Conservation (phyloP, 1,139 yeast species). For the Candida albicans region DNA sequence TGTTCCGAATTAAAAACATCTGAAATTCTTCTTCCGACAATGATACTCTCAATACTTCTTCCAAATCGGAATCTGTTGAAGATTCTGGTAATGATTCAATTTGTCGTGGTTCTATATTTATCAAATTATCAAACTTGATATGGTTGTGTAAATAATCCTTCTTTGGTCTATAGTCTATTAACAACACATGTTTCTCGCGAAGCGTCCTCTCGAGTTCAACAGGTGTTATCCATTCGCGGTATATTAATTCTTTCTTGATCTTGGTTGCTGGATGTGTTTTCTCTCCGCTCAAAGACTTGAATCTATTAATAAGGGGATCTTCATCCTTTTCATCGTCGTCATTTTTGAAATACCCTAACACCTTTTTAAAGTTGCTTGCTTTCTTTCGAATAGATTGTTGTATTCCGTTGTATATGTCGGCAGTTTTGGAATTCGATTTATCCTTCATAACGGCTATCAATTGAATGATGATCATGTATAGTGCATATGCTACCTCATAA, state of each 20-base stretch:
- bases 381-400: constrained; percentile 24
- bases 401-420: constrained; percentile 23
- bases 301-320: constrained; percentile 26
- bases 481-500: constrained; percentile 36
- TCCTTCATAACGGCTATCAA: constrained; percentile 11
- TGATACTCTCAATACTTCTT: constrained; percentile 52
- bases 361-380: constrained; percentile 9
- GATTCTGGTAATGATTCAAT: constrained; percentile 4
- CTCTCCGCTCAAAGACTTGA: constrained; percentile 16
- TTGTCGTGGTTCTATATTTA: constrained; percentile 66
- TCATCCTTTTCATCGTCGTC: neutral
- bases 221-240: constrained; percentile 6
- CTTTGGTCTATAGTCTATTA: constrained; percentile 68
- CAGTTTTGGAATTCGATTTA: constrained; percentile 16
- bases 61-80: constrained; percentile 59
- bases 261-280: neutral
- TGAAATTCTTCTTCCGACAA: constrained; percentile 55
- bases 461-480: constrained; percentile 20
- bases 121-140: constrained; percentile 52
- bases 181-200: constrained; percentile 26
- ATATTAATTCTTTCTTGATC: neutral
- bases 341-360: constrained; percentile 7
- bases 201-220: constrained; percentile 8
- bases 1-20: constrained; percentile 50
- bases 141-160: constrained; percentile 60